Evolutionary conservation across 179 eudicot species (phyloP).

Genomic region (Amaranthus tricolor): DNA sequence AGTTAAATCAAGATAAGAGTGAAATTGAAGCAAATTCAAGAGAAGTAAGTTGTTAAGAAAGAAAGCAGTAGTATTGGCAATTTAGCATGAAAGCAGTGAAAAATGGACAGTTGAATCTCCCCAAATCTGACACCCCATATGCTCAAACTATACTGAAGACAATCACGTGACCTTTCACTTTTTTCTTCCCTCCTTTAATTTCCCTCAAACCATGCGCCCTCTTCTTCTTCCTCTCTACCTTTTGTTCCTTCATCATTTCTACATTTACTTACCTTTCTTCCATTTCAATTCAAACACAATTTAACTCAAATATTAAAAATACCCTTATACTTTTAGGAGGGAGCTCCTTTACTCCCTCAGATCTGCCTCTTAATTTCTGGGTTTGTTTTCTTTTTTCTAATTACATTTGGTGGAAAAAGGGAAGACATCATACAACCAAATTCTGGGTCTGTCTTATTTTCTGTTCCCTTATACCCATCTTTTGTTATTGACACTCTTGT

Average conservation of each 20-base stretch:
- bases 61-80: no score
- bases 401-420: not conserved
- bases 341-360: conserved; percentile 20
- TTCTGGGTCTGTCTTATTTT: not conserved
- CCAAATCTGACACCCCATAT: no score
- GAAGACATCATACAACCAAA: not conserved
- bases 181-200: conserved; percentile 20
- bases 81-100: no score
- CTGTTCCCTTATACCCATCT: not conserved
- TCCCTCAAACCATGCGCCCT: conserved; percentile 30
- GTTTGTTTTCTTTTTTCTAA: conserved; percentile 19
- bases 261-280: conserved; percentile 2
- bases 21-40: no score
- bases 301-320: not conserved
- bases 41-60: no score
- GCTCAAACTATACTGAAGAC: conserved; percentile 6
- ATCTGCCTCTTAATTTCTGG: conserved; percentile 25
- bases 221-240: conserved; percentile 5
- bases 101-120: no score
- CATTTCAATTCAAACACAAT: conserved; percentile 10
- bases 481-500: not conserved
- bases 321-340: not conserved
- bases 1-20: no score
- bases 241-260: not conserved
- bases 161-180: conserved; percentile 30